A percentile compares a stretch with the other conserved stretches of the same genome.
Evolutionary conservation across 1,284 basidiomycete species (phyloP).

Genomic region (Ganoderma lingzhi): DNA sequence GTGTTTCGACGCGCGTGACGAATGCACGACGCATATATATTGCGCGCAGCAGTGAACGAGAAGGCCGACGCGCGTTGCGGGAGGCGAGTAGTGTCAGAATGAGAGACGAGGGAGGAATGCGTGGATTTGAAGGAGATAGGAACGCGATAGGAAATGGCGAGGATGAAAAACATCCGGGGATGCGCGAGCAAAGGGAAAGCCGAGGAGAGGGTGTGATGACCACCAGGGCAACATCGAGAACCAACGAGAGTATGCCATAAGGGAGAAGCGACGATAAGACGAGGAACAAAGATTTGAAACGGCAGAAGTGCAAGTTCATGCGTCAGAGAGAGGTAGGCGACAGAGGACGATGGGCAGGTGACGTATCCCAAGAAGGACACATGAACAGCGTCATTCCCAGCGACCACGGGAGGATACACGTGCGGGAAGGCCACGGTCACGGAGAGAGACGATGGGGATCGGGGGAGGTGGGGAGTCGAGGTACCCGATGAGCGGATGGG

Average conservation of each 20-base stretch:
- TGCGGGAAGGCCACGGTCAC: slow-evolving; percentile 20
- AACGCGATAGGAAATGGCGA: slow-evolving; percentile 35
- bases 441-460: slow-evolving; percentile 14
- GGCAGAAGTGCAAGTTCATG: slow-evolving; percentile 6
- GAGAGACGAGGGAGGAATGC: slow-evolving; percentile 14
- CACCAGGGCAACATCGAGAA: slow-evolving; percentile 20
- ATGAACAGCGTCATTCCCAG: slow-evolving; percentile 33
- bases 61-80: slow-evolving; percentile 17
- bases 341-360: slow-evolving; percentile 30
- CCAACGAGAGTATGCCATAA: slow-evolving; percentile 29
- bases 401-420: slow-evolving; percentile 22
- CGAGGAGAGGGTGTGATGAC: slow-evolving; percentile 23
- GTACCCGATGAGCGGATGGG: slow-evolving; percentile 27
- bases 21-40: slow-evolving; percentile 12
- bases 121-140: slow-evolving; percentile 22
- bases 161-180: slow-evolving; percentile 29
- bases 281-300: slow-evolving; percentile 16
- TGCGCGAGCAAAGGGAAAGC: slow-evolving; percentile 26
- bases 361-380: slow-evolving; percentile 29
- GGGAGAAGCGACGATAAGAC: slow-evolving; percentile 27
- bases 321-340: slow-evolving; percentile 16
- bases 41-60: slow-evolving; percentile 14
- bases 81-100: slow-evolving; percentile 12
- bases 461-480: slow-evolving; percentile 21
- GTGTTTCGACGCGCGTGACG: slow-evolving; percentile 16